Evolutionary conservation across 352 stramenopile genomes (phyloP).

Genomic region (Pythium folliculosum): DNA sequence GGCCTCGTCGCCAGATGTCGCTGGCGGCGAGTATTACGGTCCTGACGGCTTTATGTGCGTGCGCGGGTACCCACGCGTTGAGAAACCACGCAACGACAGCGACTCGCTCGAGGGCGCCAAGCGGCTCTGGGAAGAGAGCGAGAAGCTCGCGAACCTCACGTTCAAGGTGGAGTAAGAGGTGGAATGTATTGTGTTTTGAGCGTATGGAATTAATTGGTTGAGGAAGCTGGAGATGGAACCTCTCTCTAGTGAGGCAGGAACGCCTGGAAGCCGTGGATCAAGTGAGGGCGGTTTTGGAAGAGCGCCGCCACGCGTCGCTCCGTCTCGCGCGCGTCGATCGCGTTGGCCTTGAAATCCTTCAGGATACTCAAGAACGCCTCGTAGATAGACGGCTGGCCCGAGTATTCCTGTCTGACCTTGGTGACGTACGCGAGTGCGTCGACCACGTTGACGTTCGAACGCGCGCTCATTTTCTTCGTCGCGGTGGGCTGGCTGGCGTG

Average conservation of each 20-base stretch:
- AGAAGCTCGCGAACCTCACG: constrained; percentile 28
- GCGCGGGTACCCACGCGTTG: constrained; percentile 13
- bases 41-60: constrained; percentile 31
- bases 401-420: not conserved
- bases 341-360: not conserved
- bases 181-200: not conserved
- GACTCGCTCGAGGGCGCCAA: constrained; percentile 29
- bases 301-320: not conserved
- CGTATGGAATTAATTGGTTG: not conserved
- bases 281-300: not conserved
- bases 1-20: constrained; percentile 33
- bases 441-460: not conserved
- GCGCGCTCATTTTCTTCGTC: not conserved
- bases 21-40: constrained; percentile 34
- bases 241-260: not conserved
- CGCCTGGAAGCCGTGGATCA: not conserved
- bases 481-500: no score
- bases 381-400: not conserved
- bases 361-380: not conserved
- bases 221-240: not conserved
- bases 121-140: constrained; percentile 45
- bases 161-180: constrained; percentile 5
- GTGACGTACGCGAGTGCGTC: not conserved
- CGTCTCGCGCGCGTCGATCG: not conserved
- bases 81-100: constrained; percentile 23